Base-by-base conservation (phyloP, 1,284 basidiomycete genomes). In the Moesziomyces sp. region DNA sequence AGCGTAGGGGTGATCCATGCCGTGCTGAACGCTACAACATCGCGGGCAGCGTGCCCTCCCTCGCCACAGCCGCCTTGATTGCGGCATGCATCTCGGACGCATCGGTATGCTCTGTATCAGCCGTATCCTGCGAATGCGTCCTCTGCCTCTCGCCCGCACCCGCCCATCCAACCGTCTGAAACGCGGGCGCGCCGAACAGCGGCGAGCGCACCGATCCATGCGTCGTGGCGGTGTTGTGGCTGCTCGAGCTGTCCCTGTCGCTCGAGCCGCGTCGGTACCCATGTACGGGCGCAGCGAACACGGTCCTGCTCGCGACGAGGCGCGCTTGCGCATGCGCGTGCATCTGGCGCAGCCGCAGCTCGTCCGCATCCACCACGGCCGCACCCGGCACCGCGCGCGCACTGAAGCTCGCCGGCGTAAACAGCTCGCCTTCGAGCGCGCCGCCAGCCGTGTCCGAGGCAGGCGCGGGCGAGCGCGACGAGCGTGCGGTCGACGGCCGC, bases 171-270 rank as follows among this genome's bases (percentile, higher is more conserved):
- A 11, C 14, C 43, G 13, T 14, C 21, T 18, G 19, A n/a, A 28
- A n/a, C 5, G 28, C 14, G 23, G 26, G 54, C 34, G 24, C 46
- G 26, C 48, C 48, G 10, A 54, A 23, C 5, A 19, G 24, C 14
- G 54, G 46, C 38, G 54, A 56, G 7, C 45, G 34, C 14, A 43
- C 38, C 34, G 46, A 53, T 16, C 47, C 10, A 13, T 45, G 48
- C 21, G 60, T 38, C 2, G 35, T 38, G 13, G 35, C 35, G 10
- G 35, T 38, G 14, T 14, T 52, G 38, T 63, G 60, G 43, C 49
- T 63, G 34, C 35, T 48, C 14, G 47, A 23, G 30, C 60, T 63
- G 18, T 57, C 60, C 10, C 44, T 9, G 38, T 63, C 60, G 42
- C 54, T 57, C 5, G 54, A 57, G 7, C 60, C 54, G n/a, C 47